Base-by-base conservation (phyloP, 345 rosid species). In the Eucalyptus marginata region DNA sequence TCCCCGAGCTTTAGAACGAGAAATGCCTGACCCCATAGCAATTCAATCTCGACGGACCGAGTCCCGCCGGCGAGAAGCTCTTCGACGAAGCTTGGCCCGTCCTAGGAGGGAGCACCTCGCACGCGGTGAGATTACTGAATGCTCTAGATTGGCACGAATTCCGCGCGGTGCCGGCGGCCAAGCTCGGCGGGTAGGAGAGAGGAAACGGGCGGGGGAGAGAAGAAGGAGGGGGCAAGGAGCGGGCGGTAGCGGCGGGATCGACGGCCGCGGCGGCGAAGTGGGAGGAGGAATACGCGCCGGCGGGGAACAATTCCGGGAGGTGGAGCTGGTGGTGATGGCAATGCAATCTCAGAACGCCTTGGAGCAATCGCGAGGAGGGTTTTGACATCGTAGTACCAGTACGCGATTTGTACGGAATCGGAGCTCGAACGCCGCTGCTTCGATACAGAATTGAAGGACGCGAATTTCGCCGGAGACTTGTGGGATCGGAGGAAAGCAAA, bases 21-120 rank as follows among this genome's bases (percentile, higher is more conserved):
- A 92, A 92, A 86, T 90, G 91, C 92, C 96, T 91, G 40, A 92
- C 86, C 89, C 94, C 95, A 88, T 87, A 89, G 8, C 90, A 86
- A 86, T 24, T 50, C 49, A 83, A 33, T 40, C 79, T 88, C 58
- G 5, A 49, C 40, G 29, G 44, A 54, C 46, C 76, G 79, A 88
- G 40, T 46, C n/a, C 44, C 10, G 13, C 44, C 80, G 20, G 44
- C 13, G 44, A 68, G 80, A 33, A 33, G 36, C 80, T 31, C 80
- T 68, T 68, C 4, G 80, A 33, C 44, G 18, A 33, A 68, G 80
- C 24, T 1, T 68, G 80, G 24, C 80, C 80, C 80, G 44, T 1
- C 51, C 17, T 49, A 31, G 71, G 71, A 76, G 29, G 40, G 62
- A 47, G 49, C 6, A 47, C 36, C 71, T 86, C 50, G 25, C 52